Conservation (phyloP, 1,139 yeast species). For the Torulaspora pretoriensis region DNA sequence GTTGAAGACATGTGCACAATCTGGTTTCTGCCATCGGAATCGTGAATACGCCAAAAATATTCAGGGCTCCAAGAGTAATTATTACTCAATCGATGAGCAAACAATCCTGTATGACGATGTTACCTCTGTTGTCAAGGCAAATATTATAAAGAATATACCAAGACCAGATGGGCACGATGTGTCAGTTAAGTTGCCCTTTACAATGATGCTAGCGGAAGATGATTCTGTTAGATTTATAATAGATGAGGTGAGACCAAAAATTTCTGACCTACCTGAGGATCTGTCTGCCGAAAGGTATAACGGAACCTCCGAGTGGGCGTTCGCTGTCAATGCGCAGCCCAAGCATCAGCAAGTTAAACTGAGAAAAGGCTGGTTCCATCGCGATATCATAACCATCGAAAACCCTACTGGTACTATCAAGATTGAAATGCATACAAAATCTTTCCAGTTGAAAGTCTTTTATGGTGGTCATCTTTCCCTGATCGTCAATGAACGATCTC, state of each 20-base stretch:
- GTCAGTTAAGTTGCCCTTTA: conserved; percentile 47
- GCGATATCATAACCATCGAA: conserved; percentile 35
- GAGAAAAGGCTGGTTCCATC: conserved; percentile 7
- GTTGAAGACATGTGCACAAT: conserved; percentile 74
- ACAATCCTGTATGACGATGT: conserved; percentile 37
- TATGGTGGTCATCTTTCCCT: conserved; percentile 47
- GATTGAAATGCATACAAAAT: conserved; percentile 44
- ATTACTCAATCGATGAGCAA: conserved; percentile 51
- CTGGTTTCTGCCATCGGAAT: conserved; percentile 85
- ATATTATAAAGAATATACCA: conserved; percentile 24
- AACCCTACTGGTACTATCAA: conserved; percentile 41
- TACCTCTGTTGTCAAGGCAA: conserved; percentile 24
- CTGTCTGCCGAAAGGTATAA: conserved; percentile 43
- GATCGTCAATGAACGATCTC: conserved; percentile 60
- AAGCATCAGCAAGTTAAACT: conserved; percentile 14
- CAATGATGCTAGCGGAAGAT: conserved; percentile 51
- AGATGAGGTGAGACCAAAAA: conserved; percentile 50
- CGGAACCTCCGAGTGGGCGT: conserved; percentile 60
- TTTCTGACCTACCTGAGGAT: not conserved
- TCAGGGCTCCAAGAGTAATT: conserved; percentile 38
- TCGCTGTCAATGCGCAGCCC: conserved; percentile 33
- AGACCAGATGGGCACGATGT: conserved; percentile 17
- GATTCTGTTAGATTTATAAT: conserved; percentile 53
- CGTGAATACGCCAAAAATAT: conserved; percentile 61
- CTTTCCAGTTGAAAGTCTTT: conserved; percentile 50